Conservation (phyloP, 768 basidiomycete species). For the Mycena epipterygia region DNA sequence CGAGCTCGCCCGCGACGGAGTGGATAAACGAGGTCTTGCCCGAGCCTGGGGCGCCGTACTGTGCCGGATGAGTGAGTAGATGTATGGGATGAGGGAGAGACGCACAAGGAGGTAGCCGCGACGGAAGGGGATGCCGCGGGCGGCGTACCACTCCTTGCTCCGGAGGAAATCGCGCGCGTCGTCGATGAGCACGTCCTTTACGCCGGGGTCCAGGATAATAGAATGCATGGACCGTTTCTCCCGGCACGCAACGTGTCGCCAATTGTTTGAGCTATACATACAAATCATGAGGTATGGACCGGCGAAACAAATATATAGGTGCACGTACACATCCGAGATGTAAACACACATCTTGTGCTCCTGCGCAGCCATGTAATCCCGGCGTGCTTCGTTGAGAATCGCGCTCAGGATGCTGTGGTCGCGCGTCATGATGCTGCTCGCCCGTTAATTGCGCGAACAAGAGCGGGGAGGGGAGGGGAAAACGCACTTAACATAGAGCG, state of each 20-base stretch:
- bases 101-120: slow-evolving; percentile 71
- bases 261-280: slow-evolving; percentile 47
- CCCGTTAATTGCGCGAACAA: background rate
- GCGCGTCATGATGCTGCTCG: slow-evolving; percentile 58
- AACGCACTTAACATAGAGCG: slow-evolving; percentile 48
- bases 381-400: slow-evolving; percentile 59
- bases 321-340: slow-evolving; percentile 52
- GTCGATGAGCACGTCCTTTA: slow-evolving; percentile 67
- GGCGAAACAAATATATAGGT: background rate
- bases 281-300: slow-evolving; percentile 4
- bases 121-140: slow-evolving; percentile 78
- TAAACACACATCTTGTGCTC: slow-evolving; percentile 59
- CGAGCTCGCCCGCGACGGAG: slow-evolving; percentile 77
- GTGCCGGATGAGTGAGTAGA: background rate
- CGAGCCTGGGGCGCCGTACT: slow-evolving; percentile 79
- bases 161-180: slow-evolving; percentile 73
- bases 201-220: slow-evolving; percentile 70
- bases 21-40: slow-evolving; percentile 82
- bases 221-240: slow-evolving; percentile 69
- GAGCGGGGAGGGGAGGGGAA: background rate
- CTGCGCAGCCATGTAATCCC: slow-evolving; percentile 53
- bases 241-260: slow-evolving; percentile 65
- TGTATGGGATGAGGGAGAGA: slow-evolving; percentile 9
- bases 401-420: slow-evolving; percentile 50
- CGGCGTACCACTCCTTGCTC: slow-evolving; percentile 71